These are phyloP conservation scores for Phytophthora tentaculata DNA, from an alignment of 352 stramenopile genomes.

Conservation along the genomic window DNA sequence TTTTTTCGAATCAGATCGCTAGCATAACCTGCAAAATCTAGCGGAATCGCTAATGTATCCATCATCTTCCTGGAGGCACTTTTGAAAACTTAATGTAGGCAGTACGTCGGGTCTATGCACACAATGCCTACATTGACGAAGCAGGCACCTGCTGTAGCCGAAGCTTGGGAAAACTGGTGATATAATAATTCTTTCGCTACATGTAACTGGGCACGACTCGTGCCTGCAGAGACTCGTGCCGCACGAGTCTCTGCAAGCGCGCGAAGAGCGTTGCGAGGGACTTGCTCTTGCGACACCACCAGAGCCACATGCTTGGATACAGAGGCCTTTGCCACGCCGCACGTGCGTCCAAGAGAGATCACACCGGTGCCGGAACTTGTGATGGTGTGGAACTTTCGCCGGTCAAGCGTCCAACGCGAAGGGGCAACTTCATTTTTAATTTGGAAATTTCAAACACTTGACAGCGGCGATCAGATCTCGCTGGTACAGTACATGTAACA, in stretches of 20 bases:
- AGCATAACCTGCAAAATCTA: too few relatives aligned
- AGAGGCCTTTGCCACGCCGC: constrained; percentile 4
- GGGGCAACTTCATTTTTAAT: constrained; percentile 1
- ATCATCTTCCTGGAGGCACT: too few relatives aligned
- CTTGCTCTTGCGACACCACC: constrained; percentile 9
- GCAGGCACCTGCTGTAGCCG: not conserved
- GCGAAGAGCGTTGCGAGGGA: constrained; percentile 14
- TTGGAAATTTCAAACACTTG: not conserved
- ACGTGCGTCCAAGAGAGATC: constrained; percentile 11
- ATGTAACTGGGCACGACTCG: too few relatives aligned
- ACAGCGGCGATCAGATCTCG: not conserved
- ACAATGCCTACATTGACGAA: constrained; percentile 3
- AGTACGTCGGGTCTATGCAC: too few relatives aligned
- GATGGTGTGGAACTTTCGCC: constrained; percentile 11
- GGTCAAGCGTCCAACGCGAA: constrained; percentile 6
- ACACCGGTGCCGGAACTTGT: constrained; percentile 11
- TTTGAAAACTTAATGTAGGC: too few relatives aligned
- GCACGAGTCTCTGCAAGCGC: constrained; percentile 1
- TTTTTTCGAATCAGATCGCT: too few relatives aligned
- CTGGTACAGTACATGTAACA: too few relatives aligned
- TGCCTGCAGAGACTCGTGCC: too few relatives aligned
- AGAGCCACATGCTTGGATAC: constrained; percentile 8
- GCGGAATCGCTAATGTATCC: too few relatives aligned
- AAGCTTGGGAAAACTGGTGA: constrained; percentile 11
- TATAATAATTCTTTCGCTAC: constrained; percentile 28